Percentiles rank a stretch among this genome's conserved stretches.
Evolutionary conservation across 1,284 basidiomycete species (phyloP).

Genomic region (Irpex rosettiformis): DNA sequence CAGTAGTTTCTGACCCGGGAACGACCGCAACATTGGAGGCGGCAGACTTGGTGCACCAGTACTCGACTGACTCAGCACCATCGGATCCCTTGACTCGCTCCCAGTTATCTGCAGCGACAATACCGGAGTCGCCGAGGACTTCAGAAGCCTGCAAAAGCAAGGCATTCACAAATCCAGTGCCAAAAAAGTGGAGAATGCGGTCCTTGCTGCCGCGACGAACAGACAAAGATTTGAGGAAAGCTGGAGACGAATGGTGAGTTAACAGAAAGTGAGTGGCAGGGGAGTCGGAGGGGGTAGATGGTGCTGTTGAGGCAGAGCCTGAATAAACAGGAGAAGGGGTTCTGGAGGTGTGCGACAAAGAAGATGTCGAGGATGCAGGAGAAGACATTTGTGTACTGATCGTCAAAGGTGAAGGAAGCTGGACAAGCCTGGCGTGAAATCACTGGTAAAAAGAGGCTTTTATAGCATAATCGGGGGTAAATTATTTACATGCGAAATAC

Average conservation of each 20-base stretch:
- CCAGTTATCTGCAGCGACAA: constrained; percentile 19
- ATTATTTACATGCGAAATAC: constrained; percentile 14
- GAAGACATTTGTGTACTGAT: neutral
- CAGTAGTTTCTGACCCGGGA: constrained; percentile 6
- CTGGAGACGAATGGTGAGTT: constrained; percentile 14
- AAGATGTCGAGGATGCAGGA: constrained; percentile 16
- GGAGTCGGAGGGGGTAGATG: constrained; percentile 14
- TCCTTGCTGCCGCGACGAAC: constrained; percentile 18
- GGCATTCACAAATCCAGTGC: constrained; percentile 14
- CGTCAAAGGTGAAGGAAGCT: neutral
- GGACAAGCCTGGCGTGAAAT: neutral
- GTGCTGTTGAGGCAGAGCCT: constrained; percentile 23
- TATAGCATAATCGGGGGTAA: constrained; percentile 15
- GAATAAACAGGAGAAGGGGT: constrained; percentile 11
- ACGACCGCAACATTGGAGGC: neutral
- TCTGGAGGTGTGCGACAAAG: constrained; percentile 16
- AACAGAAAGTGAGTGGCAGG: constrained; percentile 18
- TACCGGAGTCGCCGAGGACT: constrained; percentile 18
- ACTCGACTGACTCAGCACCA: constrained; percentile 13
- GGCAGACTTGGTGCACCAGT: constrained; percentile 18
- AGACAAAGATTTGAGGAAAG: constrained; percentile 21
- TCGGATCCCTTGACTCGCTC: constrained; percentile 17
- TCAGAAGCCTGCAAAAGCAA: constrained; percentile 19
- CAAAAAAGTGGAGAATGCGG: constrained; percentile 21
- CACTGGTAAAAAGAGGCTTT: constrained; percentile 11